Evolutionary conservation across 2,329 filamentous ascomycete species (phyloP).

Genomic region (Cytospora piceicola): DNA sequence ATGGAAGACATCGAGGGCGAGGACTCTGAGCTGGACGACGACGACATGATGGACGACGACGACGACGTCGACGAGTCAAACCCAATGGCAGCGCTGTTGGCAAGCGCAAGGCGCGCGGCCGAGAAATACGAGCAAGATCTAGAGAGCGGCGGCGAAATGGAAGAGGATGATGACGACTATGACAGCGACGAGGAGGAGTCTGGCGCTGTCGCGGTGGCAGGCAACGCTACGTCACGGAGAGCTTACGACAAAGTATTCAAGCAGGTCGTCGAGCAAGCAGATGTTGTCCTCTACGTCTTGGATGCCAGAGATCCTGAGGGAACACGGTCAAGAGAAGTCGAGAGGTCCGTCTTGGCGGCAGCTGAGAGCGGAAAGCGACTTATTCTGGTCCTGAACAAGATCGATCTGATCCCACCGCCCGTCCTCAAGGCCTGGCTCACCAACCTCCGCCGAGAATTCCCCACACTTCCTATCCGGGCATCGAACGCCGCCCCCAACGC

Average conservation of each 20-base stretch:
- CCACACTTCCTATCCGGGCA: conserved; percentile 85
- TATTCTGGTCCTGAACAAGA: conserved; percentile 94
- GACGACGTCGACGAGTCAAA: conserved; percentile 71
- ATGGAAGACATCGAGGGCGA: conserved; percentile 50
- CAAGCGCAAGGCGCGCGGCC: conserved; percentile 79
- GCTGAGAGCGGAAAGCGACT: conserved; percentile 82
- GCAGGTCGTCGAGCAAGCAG: conserved; percentile 83
- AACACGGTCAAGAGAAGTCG: conserved; percentile 86
- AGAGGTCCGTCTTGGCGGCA: conserved; percentile 89
- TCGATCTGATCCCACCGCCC: conserved; percentile 82
- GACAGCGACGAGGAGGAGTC: conserved; percentile 59
- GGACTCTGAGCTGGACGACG: conserved; percentile 52
- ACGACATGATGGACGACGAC: conserved; percentile 54
- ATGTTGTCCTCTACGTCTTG: conserved; percentile 90
- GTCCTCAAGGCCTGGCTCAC: conserved; percentile 84
- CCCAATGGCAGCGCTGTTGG: conserved; percentile 89
- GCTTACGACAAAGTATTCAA: conserved; percentile 97
- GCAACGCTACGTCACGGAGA: conserved; percentile 70
- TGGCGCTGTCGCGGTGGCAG: conserved; percentile 53
- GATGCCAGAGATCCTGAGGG: conserved; percentile 91
- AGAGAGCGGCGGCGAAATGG: conserved; percentile 59
- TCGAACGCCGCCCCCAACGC: conserved; percentile 82
- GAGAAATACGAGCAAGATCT: conserved; percentile 72
- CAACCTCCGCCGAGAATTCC: conserved; percentile 86
- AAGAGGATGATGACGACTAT: conserved; percentile 42